Conservation (phyloP, 108 stramenopile species). For the Conticribra guillardii region DNA sequence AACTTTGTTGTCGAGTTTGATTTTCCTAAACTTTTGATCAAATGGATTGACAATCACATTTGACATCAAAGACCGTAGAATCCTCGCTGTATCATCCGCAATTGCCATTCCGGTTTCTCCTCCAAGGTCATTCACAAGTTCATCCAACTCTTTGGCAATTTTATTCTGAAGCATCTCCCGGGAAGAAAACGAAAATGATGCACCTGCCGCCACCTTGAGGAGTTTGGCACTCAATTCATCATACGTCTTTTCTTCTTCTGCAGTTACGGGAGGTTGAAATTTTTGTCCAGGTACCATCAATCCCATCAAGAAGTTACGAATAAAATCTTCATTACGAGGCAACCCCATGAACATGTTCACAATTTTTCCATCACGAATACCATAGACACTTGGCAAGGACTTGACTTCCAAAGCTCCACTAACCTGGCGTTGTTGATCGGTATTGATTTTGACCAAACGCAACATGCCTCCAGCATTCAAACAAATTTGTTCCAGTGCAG, state of each 20-base stretch:
- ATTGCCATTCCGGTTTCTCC: slow-evolving; percentile 56
- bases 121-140: slow-evolving; percentile 52
- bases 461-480: slow-evolving; percentile 81
- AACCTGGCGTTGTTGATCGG: slow-evolving; percentile 77
- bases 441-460: slow-evolving; percentile 87
- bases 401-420: slow-evolving; percentile 78
- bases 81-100: slow-evolving; percentile 75
- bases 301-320: slow-evolving; percentile 87
- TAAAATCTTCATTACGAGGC: slow-evolving; percentile 71
- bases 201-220: slow-evolving; percentile 69
- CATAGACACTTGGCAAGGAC: slow-evolving; percentile 87
- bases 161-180: slow-evolving; percentile 75
- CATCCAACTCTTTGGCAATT: slow-evolving; percentile 57
- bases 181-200: slow-evolving; percentile 77
- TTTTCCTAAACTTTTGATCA: slow-evolving; percentile 69
- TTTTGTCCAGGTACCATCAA: slow-evolving; percentile 59
- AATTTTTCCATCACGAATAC: slow-evolving; percentile 80
- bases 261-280: slow-evolving; percentile 68
- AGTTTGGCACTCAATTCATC: slow-evolving; percentile 68
- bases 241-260: slow-evolving; percentile 61
- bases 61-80: slow-evolving; percentile 68
- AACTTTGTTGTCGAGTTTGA: slow-evolving; percentile 79
- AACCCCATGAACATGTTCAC: slow-evolving; percentile 83
- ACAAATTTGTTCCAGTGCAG: slow-evolving; percentile 85
- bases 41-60: slow-evolving; percentile 77